Base-by-base conservation (phyloP, 768 basidiomycete genomes). In the Psilocybe tampanensis region DNA sequence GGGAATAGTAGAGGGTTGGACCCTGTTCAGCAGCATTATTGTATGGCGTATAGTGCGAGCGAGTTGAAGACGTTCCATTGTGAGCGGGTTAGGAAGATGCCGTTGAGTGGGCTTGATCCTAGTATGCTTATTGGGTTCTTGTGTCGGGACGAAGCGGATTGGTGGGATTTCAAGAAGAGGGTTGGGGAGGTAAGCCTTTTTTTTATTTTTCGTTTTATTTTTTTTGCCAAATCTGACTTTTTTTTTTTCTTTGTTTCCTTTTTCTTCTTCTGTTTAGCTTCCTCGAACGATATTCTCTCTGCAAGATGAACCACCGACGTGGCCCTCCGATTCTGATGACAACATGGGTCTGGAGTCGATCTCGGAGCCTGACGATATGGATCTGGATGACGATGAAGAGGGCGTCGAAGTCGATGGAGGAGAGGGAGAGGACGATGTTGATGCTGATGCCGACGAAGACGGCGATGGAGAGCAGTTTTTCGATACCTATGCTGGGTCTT, bases 121-220 rank as follows among this genome's bases (percentile, higher is more conserved):
- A 97, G 94, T 64, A 98, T 99, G 97, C 76, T 99, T 7, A 82
- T 98, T 57, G 95, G 95, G 11, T 98, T 99, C 69, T 67, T 98
- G 62, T 88, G 89, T 68, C 84, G 83, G 64, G 86, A 92, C 66
- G 89, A 93, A 72, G 76, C 68, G 17, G 96, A 98, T 52, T 98
- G 94, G 91, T 70, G 79, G 15, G 94, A 98, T 72, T 83, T 98
- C 54, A 80, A 85, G 60, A 75, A 71, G 56, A 77, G 93, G 49
- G 86, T 93, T 33, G 78, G 75, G 1, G 87, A 91, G 72, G 94
- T 96, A 50, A 50, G 88, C 72, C 26, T 55, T 55, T 59, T 7
- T 54, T 21, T 44, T 52, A 47, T 34, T 21, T 53, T 47, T 59
- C 44, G 42, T 24, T 41, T 24, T 13, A 32, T 15, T 22, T 29